These are phyloP conservation scores for Rhizopogon vinicolor DNA, from an alignment of 768 basidiomycete species.

Conservation along the genomic window DNA sequence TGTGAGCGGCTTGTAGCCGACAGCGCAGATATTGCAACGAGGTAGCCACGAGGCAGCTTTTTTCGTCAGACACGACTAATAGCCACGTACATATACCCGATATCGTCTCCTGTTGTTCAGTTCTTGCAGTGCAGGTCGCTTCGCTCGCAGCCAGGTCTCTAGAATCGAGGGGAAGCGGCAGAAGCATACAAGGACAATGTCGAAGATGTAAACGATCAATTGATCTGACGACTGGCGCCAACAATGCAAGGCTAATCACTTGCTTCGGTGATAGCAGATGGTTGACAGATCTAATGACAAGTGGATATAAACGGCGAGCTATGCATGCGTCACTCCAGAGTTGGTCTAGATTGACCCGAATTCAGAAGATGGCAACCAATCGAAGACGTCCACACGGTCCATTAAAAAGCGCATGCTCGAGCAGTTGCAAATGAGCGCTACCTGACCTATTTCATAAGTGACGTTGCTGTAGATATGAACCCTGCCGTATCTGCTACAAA, in stretches of 20 bases:
- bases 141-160: not conserved
- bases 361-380: not conserved
- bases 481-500: not conserved
- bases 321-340: not conserved
- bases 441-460: not conserved
- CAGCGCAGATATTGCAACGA: not conserved
- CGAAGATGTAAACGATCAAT: not conserved
- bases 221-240: not conserved
- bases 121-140: not conserved
- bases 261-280: no score
- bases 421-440: no score
- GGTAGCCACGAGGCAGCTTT: not conserved
- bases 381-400: not conserved
- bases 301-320: not conserved
- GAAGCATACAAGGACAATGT: not conserved
- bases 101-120: not conserved
- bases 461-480: no score
- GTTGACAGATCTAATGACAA: not conserved
- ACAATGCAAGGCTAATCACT: not conserved
- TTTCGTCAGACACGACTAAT: not conserved
- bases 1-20: not conserved
- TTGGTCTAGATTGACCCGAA: no score
- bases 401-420: not conserved
- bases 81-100: not conserved
- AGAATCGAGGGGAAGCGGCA: not conserved